These are phyloP conservation scores for Cinchona pubescens DNA, from an alignment of 257 asterid genomes.

Conservation along the genomic window DNA sequence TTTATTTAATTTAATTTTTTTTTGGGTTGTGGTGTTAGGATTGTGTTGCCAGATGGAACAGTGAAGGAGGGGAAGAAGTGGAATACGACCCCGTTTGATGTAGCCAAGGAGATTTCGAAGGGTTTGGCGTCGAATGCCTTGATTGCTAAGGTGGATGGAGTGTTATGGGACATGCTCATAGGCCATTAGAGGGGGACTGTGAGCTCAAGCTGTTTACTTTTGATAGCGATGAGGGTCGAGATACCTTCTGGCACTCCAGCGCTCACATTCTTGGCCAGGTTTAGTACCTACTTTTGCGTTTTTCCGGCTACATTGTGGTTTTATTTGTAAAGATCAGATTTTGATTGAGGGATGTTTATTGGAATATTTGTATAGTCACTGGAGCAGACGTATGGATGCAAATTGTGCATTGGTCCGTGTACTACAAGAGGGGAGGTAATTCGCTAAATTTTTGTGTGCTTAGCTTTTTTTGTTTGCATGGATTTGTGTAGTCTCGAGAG, in stretches of 20 bases:
- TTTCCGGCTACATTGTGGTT: slow-evolving; percentile 1
- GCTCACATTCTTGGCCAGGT: slow-evolving; percentile 99
- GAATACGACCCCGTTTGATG: slow-evolving; percentile 77
- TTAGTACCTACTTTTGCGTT: not conserved
- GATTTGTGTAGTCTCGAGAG: not conserved
- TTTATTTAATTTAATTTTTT: not conserved
- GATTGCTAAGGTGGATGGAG: slow-evolving; percentile 76
- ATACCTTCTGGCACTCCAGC: slow-evolving; percentile 98
- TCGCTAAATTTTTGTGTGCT: slow-evolving; percentile 4
- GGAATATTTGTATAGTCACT: slow-evolving; percentile 41
- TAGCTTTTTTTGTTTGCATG: slow-evolving; percentile 4
- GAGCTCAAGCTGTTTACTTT: slow-evolving; percentile 70
- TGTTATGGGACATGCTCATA: slow-evolving; percentile 80
- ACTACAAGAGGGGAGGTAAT: slow-evolving; percentile 91
- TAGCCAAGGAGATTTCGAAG: slow-evolving; percentile 92
- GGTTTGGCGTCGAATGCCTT: slow-evolving; percentile 81
- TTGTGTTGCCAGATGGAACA: slow-evolving; percentile 63
- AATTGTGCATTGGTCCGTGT: slow-evolving; percentile 88
- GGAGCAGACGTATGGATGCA: slow-evolving; percentile 92
- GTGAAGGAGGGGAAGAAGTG: slow-evolving; percentile 89
- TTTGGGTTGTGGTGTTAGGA: slow-evolving; percentile 34
- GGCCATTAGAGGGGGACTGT: slow-evolving; percentile 93
- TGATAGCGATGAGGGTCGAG: slow-evolving; percentile 87
- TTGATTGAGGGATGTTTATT: not conserved
- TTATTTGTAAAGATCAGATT: not conserved